Percentiles rank a stretch among this genome's conserved stretches.
phyloP scores from a whole-genome alignment of 2,329 filamentous ascomycete species.

The Drechslera avenae region DNA sequence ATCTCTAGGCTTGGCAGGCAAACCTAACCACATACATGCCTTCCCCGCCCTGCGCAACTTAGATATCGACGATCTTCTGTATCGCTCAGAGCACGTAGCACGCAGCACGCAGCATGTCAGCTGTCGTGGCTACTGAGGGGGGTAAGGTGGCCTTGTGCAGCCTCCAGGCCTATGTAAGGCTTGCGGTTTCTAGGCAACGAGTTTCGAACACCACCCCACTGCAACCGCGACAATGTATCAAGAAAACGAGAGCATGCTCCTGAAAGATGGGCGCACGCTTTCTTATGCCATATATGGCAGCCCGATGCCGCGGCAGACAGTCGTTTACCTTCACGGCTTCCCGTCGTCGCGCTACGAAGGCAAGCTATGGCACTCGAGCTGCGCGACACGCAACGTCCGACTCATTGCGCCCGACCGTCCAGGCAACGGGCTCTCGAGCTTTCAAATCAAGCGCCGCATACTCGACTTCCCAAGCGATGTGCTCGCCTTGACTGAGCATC shows the following conservation, averaged over 20 bases:
- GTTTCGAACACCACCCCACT: not conserved
- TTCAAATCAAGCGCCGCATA: conserved; percentile 46
- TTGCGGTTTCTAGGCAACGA: not conserved
- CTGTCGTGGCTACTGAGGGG: conserved; percentile 1
- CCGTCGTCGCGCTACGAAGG: conserved; percentile 53
- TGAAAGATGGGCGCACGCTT: conserved; percentile 48
- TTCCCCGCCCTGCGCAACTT: conserved; percentile 11
- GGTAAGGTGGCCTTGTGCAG: conserved; percentile 4
- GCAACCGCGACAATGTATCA: conserved; percentile 9
- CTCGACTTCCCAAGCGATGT: conserved; percentile 53
- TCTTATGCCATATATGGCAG: conserved; percentile 54
- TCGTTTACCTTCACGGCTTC: conserved; percentile 54
- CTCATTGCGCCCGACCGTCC: conserved; percentile 53
- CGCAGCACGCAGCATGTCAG: conserved; percentile 11
- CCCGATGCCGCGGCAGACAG: conserved; percentile 45
- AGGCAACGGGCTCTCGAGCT: conserved; percentile 51
- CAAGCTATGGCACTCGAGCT: conserved; percentile 41
- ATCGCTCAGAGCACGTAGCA: conserved; percentile 6
- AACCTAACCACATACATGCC: conserved; percentile 6
- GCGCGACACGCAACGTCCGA: conserved; percentile 44
- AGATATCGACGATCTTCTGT: conserved; percentile 10
- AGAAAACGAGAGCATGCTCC: conserved; percentile 33
- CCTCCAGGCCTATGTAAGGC: not conserved
- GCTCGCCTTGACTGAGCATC: conserved; percentile 47
- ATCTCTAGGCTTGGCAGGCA: conserved; percentile 1